Evolutionary conservation across 257 asterid genomes (phyloP).

Genomic region (Plantago elongata): DNA sequence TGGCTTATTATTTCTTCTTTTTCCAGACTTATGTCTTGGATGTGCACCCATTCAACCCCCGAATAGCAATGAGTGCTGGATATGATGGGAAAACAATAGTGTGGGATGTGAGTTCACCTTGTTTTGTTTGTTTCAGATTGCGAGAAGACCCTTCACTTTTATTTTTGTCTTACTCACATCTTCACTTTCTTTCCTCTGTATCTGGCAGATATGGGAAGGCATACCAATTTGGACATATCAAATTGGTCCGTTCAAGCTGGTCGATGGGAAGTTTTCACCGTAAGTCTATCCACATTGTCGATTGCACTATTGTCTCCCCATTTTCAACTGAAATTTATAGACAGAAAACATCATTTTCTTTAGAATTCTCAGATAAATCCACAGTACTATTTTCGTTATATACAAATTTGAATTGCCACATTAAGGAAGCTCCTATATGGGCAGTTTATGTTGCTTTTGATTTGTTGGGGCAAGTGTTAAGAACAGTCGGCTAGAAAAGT

Average conservation of each 20-base stretch:
- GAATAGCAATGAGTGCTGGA: slow-evolving; percentile 99
- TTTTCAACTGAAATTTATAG: too few species aligned
- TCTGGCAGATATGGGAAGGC: slow-evolving; percentile 92
- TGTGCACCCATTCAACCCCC: slow-evolving; percentile 96
- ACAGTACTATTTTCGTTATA: too few species aligned
- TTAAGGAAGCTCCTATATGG: too few species aligned
- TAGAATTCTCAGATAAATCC: too few species aligned
- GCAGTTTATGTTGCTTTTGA: too few species aligned
- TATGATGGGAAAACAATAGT: slow-evolving; percentile 96
- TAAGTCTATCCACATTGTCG: slow-evolving; percentile 41
- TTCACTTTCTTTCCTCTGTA: slow-evolving; percentile 12
- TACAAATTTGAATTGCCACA: too few species aligned
- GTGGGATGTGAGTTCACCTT: slow-evolving; percentile 83
- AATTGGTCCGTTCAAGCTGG: slow-evolving; percentile 81
- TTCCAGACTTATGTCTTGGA: slow-evolving; percentile 87
- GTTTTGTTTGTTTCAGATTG: slow-evolving; percentile 19
- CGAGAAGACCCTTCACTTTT: slow-evolving; percentile 11
- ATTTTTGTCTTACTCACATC: slow-evolving; percentile 13
- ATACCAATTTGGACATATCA: slow-evolving; percentile 72
- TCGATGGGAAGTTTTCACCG: slow-evolving; percentile 98
- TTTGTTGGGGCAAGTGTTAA: too few species aligned
- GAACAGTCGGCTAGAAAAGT: too few species aligned
- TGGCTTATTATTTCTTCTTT: slow-evolving; percentile 2
- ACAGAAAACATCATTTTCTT: too few species aligned
- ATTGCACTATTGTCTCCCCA: too few species aligned